Percentiles rank a stretch among this genome's conserved stretches.
These are phyloP conservation scores for Magnolia changhungtana DNA, from an alignment of 164 flowering plant species.

Conservation along the genomic window DNA sequence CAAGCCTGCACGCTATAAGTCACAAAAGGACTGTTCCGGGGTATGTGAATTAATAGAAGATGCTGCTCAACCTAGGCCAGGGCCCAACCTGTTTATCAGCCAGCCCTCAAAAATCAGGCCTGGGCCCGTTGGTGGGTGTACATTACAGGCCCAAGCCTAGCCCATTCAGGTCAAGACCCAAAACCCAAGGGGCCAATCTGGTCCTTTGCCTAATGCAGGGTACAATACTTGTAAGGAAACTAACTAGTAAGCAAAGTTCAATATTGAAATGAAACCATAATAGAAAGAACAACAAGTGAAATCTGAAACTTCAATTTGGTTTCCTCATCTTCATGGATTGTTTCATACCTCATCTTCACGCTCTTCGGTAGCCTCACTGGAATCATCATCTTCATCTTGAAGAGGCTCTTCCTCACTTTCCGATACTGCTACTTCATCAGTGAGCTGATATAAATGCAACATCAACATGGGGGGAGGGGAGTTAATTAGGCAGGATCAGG, in stretches of 20 bases:
- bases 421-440: slow-evolving; percentile 12
- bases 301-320: not conserved
- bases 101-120: no score
- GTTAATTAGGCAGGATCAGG: no score
- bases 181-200: not conserved
- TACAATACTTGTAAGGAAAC: not conserved
- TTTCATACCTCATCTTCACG: slow-evolving; percentile 12
- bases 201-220: not conserved
- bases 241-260: not conserved
- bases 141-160: not conserved
- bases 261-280: no score
- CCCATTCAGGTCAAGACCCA: not conserved
- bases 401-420: slow-evolving; percentile 19
- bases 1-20: no score
- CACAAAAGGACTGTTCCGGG: no score
- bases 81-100: no score
- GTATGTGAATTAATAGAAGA: no score
- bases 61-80: no score
- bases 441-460: slow-evolving; percentile 13
- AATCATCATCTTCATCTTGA: slow-evolving; percentile 15
- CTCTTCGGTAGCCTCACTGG: slow-evolving; percentile 2
- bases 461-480: no score
- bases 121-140: no score
- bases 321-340: not conserved
- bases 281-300: not conserved